Percentiles rank a stretch among this genome's conserved stretches.
phyloP scores from a whole-genome alignment of 257 asterid species.

The Penstemon davidsonii region DNA sequence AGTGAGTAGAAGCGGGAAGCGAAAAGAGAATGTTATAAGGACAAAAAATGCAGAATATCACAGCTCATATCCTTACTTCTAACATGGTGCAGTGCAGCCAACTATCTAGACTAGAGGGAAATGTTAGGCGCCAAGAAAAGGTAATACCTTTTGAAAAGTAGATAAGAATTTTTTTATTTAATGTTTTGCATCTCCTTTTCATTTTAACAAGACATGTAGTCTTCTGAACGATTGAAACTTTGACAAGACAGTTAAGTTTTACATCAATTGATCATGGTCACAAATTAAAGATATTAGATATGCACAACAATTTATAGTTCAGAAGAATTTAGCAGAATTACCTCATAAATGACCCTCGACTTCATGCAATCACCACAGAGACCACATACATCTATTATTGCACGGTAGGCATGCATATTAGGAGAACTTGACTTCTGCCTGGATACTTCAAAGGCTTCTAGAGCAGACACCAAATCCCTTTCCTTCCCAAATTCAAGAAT shows the following conservation, averaged over 20 bases:
- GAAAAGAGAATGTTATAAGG: neutral
- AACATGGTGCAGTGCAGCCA: neutral
- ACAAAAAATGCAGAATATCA: neutral
- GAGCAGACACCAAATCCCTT: slow-evolving; percentile 70
- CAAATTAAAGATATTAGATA: slow-evolving; percentile 4
- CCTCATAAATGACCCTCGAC: slow-evolving; percentile 86
- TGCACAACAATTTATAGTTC: slow-evolving; percentile 8
- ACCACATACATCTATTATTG: slow-evolving; percentile 92
- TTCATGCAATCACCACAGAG: slow-evolving; percentile 83
- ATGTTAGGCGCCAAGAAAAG: too few relatives aligned
- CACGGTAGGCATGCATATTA: slow-evolving; percentile 73
- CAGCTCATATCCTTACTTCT: neutral
- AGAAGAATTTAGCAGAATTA: slow-evolving; percentile 31
- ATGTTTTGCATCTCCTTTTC: slow-evolving; percentile 3
- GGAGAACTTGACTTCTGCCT: slow-evolving; percentile 54
- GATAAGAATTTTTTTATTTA: neutral
- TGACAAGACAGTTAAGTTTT: slow-evolving; percentile 8
- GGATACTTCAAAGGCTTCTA: slow-evolving; percentile 69
- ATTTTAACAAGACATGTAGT: neutral
- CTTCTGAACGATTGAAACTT: neutral
- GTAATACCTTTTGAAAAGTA: slow-evolving; percentile 1
- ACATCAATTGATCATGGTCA: slow-evolving; percentile 8
- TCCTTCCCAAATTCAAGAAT: slow-evolving; percentile 85
- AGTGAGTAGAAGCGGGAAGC: neutral
- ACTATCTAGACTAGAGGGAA: neutral